Percentiles rank a stretch among this genome's conserved stretches.
phyloP scores from a whole-genome alignment of 805 yeast species.

The Blastobotrys americana region DNA sequence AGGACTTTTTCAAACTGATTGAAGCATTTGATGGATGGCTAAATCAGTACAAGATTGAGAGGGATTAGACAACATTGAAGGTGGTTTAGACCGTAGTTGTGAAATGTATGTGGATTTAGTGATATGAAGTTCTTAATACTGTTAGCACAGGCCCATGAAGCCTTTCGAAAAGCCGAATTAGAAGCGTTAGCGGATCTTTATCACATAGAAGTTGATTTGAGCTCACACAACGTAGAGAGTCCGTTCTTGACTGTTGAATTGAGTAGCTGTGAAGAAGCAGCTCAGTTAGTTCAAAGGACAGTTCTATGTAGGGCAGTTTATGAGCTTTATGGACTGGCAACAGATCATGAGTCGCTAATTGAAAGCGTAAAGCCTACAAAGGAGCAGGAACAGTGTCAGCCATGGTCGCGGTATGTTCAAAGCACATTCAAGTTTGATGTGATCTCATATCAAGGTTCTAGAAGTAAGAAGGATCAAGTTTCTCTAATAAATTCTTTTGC shows the following conservation, averaged over 20 bases:
- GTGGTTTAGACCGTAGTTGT: no score
- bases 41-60: no score
- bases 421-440: constrained; percentile 73
- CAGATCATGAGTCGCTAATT: constrained; percentile 14
- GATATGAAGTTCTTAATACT: constrained; percentile 56
- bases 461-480: constrained; percentile 43
- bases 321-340: constrained; percentile 77
- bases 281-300: constrained; percentile 54
- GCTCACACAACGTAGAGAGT: constrained; percentile 43
- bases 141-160: constrained; percentile 76
- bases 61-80: no score
- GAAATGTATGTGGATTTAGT: no score
- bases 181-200: constrained; percentile 71
- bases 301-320: constrained; percentile 69
- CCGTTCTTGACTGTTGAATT: constrained; percentile 72
- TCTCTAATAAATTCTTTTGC: constrained; percentile 63
- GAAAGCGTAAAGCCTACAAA: background rate
- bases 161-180: constrained; percentile 74
- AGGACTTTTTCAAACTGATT: no score
- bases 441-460: constrained; percentile 67
- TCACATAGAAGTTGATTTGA: constrained; percentile 50
- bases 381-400: background rate
- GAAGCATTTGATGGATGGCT: no score
- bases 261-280: constrained; percentile 61
- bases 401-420: constrained; percentile 18